A percentile compares a stretch with the other conserved stretches of the same genome.
These are phyloP conservation scores for Entomortierella beljakovae DNA, from an alignment of 192 early-diverging fungal genomes.

Conservation along the genomic window DNA sequence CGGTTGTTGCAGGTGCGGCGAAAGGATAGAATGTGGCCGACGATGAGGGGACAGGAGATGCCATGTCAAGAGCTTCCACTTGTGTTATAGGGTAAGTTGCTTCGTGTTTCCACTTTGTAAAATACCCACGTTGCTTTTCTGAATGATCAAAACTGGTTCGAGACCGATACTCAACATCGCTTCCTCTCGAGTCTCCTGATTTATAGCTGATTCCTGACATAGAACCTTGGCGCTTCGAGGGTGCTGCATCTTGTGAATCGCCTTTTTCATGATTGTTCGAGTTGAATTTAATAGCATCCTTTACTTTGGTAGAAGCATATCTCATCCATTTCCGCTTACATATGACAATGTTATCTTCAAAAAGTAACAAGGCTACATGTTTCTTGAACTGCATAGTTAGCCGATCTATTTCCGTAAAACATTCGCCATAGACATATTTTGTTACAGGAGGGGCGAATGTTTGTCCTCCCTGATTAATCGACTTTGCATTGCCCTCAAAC, in stretches of 20 bases:
- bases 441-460: constrained; percentile 59
- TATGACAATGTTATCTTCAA: constrained; percentile 74
- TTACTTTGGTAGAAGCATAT: constrained; percentile 49
- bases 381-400: constrained; percentile 71
- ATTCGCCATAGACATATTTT: constrained; percentile 75
- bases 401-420: constrained; percentile 72
- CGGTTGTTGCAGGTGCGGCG: constrained; percentile 37
- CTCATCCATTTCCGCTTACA: constrained; percentile 73
- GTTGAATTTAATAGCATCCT: constrained; percentile 51
- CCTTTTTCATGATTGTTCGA: constrained; percentile 4
- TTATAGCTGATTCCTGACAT: constrained; percentile 34
- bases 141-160: constrained; percentile 63
- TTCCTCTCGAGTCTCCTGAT: constrained; percentile 31
- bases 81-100: constrained; percentile 66
- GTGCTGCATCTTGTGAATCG: constrained; percentile 4
- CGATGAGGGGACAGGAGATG: constrained; percentile 57
- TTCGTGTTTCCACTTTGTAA: constrained; percentile 78
- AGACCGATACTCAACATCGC: constrained; percentile 59
- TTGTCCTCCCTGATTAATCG: constrained; percentile 46
- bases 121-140: constrained; percentile 69
- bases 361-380: constrained; percentile 71
- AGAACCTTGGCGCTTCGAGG: constrained; percentile 19
- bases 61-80: constrained; percentile 70
- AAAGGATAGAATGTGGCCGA: constrained; percentile 51
- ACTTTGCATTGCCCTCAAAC: constrained; percentile 69